phyloP scores from a whole-genome alignment of 192 early-diverging fungal species.

The Podila clonocystis region DNA sequence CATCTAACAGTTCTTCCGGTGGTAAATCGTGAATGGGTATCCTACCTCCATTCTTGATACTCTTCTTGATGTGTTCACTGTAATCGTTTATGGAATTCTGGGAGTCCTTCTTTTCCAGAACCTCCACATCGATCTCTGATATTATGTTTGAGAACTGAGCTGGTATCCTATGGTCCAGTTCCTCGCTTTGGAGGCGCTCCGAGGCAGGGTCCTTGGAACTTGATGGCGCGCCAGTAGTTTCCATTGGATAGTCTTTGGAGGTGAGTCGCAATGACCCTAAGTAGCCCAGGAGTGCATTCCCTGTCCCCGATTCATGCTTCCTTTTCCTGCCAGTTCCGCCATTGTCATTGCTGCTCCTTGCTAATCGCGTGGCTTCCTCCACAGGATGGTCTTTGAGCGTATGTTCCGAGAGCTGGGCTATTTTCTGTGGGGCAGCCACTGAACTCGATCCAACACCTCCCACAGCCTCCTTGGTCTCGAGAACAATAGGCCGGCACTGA shows the following conservation, averaged over 20 bases:
- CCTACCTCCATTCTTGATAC: conserved; percentile 1
- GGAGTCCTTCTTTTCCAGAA: background rate
- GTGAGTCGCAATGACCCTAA: too few species aligned
- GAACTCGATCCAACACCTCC: background rate
- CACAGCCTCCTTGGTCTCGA: background rate
- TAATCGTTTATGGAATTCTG: background rate
- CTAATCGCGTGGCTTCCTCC: too few species aligned
- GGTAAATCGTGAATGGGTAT: background rate
- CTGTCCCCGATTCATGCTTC: too few species aligned
- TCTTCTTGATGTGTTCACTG: background rate
- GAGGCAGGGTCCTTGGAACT: too few species aligned
- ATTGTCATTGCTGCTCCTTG: too few species aligned
- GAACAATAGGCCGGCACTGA: background rate
- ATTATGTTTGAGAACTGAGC: background rate
- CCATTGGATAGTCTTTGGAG: too few species aligned
- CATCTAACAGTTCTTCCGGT: background rate
- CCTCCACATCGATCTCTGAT: background rate
- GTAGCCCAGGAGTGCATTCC: too few species aligned
- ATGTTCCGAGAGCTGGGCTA: background rate
- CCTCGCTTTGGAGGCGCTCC: too few species aligned
- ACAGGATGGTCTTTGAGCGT: too few species aligned
- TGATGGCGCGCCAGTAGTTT: too few species aligned
- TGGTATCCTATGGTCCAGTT: too few species aligned
- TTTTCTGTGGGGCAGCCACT: background rate
- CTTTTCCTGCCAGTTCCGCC: too few species aligned